Base-by-base conservation (phyloP, 208 protist genomes). In the Trypanosoma lewisi region DNA sequence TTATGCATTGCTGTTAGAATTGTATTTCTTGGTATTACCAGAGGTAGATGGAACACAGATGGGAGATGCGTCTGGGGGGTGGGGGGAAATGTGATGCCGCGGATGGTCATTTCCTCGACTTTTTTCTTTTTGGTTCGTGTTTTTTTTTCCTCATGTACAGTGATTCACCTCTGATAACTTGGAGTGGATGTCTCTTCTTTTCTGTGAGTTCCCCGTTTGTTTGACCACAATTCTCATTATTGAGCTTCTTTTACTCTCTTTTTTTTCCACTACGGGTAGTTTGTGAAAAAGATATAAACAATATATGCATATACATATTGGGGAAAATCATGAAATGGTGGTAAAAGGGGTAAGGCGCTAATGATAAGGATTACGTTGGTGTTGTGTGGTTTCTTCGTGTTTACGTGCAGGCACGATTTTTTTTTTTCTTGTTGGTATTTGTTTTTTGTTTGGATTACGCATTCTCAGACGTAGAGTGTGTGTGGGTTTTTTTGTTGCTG, bases 301-400 rank as follows among this genome's bases (percentile, higher is more conserved):
- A 50, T 50, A 50, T 50, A 48, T 66, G 31, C 56, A 42, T 66
- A 41, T 66, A 48, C 56, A 48, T 66, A 41, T 66, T 23, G 12
- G 21, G 17, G 47, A 49, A 27, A n/a, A n/a, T n/a, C n/a, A 31
- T 30, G 27, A 17, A 33, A 55, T 16, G 21, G 12, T 52, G 9
- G 7, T 16, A 54, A 6, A n/a, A 11, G 14, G 9, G 5, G 19
- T 50, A 23, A 8, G n/a, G 44, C 21, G 44, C 7, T 50, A 50
- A 19, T 41, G 36, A 41, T 41, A 14, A 41, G 36, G 36, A 41
- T 16, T n/a, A n/a, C n/a, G n/a, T n/a, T n/a, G n/a, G n/a, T n/a
- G n/a, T n/a, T n/a, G n/a, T n/a, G n/a, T n/a, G n/a, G n/a, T n/a
- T n/a, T n/a, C n/a, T n/a, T n/a, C n/a, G n/a, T n/a, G n/a, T n/a